phyloP scores from a whole-genome alignment of 352 stramenopile species.

The Phytophthora europaea region DNA sequence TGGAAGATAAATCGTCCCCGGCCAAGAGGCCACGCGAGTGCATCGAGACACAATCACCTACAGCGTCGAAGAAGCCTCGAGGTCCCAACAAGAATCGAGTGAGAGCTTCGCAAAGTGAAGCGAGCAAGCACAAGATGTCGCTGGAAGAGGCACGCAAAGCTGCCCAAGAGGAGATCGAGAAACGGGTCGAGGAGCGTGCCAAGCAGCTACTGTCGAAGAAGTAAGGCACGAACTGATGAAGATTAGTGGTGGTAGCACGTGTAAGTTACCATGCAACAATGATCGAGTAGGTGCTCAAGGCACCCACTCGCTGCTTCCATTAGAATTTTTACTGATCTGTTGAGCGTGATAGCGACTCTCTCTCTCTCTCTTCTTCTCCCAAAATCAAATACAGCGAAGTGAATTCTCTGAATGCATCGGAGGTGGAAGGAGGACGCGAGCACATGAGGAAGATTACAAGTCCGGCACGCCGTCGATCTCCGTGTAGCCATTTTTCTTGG shows the following conservation, averaged over 20 bases:
- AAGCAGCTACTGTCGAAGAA: neutral
- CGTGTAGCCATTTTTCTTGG: conserved; percentile 34
- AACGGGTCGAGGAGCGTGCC: neutral
- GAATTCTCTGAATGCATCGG: conserved; percentile 18
- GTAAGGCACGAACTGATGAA: neutral
- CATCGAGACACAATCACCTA: neutral
- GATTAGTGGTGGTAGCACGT: neutral
- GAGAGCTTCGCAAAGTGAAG: neutral
- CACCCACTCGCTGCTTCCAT: conserved; percentile 15
- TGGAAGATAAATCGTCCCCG: neutral
- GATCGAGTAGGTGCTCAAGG: conserved; percentile 29
- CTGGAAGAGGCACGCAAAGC: neutral
- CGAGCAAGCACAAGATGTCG: neutral
- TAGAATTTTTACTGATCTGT: conserved; percentile 14
- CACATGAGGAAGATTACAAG: conserved; percentile 17
- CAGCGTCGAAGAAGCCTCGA: neutral
- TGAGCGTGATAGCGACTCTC: neutral
- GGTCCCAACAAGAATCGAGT: neutral
- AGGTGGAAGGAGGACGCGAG: conserved; percentile 15
- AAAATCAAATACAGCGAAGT: conserved; percentile 12
- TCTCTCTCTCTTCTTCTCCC: neutral
- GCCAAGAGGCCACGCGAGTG: neutral
- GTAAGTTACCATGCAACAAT: conserved; percentile 47
- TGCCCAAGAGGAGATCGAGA: neutral
- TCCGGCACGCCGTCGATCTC: conserved; percentile 34